These are phyloP conservation scores for Aspergillus terreus DNA, from an alignment of 2,329 filamentous ascomycete species.

Conservation along the genomic window DNA sequence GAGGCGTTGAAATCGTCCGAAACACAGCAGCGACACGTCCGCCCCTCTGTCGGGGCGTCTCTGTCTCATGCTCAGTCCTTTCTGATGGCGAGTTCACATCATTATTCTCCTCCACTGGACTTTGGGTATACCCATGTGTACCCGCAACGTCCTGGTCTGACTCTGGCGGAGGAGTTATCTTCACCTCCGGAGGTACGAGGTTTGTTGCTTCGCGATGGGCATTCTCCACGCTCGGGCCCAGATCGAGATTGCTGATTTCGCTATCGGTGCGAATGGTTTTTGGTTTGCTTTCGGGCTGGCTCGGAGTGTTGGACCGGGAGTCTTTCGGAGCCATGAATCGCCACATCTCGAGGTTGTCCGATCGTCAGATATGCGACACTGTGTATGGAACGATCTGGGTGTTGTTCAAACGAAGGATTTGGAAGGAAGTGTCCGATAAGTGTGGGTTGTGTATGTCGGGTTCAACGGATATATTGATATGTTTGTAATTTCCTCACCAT, in stretches of 20 bases:
- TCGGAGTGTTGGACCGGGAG: not conserved
- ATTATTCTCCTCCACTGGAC: not conserved
- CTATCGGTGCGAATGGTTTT: conserved; percentile 11
- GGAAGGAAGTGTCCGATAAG: no score
- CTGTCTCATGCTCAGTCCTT: not conserved
- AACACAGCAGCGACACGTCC: not conserved
- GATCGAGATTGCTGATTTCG: conserved; percentile 25
- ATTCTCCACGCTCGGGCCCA: conserved; percentile 16
- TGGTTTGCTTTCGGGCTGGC: not conserved
- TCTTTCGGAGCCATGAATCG: not conserved
- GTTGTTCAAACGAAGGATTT: no score
- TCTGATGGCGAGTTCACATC: not conserved
- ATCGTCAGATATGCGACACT: not conserved
- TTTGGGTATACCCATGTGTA: not conserved
- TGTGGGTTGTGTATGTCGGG: no score
- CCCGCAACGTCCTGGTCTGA: not conserved
- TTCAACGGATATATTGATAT: no score
- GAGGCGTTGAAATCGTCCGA: conserved; percentile 4
- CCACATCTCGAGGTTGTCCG: not conserved
- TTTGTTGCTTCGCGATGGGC: not conserved
- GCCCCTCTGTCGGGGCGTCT: not conserved
- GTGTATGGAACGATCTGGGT: not conserved
- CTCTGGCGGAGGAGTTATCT: not conserved
- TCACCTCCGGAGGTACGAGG: not conserved
- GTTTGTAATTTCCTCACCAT: no score